phyloP scores from a whole-genome alignment of 2,329 filamentous ascomycete species.

The Pyrenophora graminea region DNA sequence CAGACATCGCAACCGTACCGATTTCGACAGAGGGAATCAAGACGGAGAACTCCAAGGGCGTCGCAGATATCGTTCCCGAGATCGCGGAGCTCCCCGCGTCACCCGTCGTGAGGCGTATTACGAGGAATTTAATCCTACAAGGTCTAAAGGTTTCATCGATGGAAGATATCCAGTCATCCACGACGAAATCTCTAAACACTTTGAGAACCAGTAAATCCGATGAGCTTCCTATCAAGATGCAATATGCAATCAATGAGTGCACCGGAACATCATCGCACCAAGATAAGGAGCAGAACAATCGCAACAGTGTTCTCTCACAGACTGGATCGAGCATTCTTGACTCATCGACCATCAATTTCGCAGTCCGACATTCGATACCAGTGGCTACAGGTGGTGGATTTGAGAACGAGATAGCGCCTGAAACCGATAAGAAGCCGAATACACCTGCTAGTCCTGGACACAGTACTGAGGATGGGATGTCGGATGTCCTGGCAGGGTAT shows the following conservation, averaged over 20 bases:
- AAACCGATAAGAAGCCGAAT: conserved; percentile 1
- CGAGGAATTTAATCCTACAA: conserved; percentile 37
- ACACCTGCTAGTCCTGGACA: conserved; percentile 14
- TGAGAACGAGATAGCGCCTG: conserved; percentile 7
- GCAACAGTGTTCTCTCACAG: conserved; percentile 33
- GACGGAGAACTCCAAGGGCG: neutral
- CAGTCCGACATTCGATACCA: conserved; percentile 36
- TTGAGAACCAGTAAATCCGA: conserved; percentile 2
- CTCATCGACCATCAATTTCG: conserved; percentile 41
- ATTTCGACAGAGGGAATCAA: neutral
- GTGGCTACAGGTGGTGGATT: conserved; percentile 24
- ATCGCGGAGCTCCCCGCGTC: conserved; percentile 39
- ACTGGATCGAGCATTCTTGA: conserved; percentile 31
- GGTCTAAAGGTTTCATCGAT: conserved; percentile 35
- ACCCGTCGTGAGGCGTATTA: conserved; percentile 40
- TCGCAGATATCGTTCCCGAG: neutral
- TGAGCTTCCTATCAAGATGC: neutral
- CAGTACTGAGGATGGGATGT: conserved; percentile 40
- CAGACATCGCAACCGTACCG: conserved; percentile 1
- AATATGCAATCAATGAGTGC: neutral
- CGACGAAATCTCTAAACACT: neutral
- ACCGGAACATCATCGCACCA: neutral
- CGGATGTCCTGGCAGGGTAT: conserved; percentile 39
- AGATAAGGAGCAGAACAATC: conserved; percentile 10
- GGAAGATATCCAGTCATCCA: conserved; percentile 25